These are phyloP conservation scores for Cryphonectria naterciae DNA, from an alignment of 2,329 filamentous ascomycete genomes.

Conservation along the genomic window DNA sequence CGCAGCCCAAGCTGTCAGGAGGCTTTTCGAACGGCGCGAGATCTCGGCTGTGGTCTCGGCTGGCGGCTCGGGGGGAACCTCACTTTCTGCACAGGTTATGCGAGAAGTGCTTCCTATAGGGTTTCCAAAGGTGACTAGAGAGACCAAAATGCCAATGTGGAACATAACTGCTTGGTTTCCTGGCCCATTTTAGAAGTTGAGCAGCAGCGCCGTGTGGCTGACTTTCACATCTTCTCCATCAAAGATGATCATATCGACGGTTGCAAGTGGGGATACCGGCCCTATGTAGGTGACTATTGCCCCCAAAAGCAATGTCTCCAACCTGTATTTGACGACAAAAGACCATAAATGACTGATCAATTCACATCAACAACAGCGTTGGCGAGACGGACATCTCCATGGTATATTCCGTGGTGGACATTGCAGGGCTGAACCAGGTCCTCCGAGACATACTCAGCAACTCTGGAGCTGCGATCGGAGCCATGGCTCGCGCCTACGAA, in stretches of 20 bases:
- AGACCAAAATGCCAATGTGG: background rate
- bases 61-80: constrained; percentile 59
- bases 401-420: constrained; percentile 73
- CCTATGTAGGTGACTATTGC: constrained; percentile 45
- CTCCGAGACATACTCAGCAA: constrained; percentile 63
- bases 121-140: constrained; percentile 49
- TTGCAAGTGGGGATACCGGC: constrained; percentile 68
- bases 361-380: constrained; percentile 38
- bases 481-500: constrained; percentile 56
- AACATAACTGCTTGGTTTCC: background rate
- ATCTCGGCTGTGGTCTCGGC: constrained; percentile 63
- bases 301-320: background rate
- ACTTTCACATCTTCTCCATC: background rate
- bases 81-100: constrained; percentile 65
- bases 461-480: constrained; percentile 63
- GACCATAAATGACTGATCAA: background rate
- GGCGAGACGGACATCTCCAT: constrained; percentile 71
- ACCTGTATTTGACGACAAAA: background rate
- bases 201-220: background rate
- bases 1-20: constrained; percentile 47
- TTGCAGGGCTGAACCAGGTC: constrained; percentile 67
- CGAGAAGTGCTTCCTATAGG: constrained; percentile 63
- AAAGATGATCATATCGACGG: constrained; percentile 71
- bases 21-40: constrained; percentile 40
- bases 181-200: background rate